phyloP scores from a whole-genome alignment of 768 basidiomycete species.

The Suillus paluster region DNA sequence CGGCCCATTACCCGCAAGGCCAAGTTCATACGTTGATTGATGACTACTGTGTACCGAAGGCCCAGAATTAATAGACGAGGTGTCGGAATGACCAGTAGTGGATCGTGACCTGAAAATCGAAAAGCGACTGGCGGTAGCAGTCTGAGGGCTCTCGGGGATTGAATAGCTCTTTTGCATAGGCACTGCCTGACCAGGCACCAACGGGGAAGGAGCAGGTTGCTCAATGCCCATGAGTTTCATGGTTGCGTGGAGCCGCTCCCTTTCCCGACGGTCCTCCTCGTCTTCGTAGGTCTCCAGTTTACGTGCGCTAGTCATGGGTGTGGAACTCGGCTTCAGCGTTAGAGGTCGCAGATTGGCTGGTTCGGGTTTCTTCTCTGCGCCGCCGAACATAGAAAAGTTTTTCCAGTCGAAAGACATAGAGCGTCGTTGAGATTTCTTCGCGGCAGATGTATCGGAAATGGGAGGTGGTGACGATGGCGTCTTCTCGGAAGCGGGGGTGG shows the following conservation, averaged over 20 bases:
- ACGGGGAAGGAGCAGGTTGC: slow-evolving; percentile 54
- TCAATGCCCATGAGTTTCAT: slow-evolving; percentile 95
- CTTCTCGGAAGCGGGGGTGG: slow-evolving; percentile 32
- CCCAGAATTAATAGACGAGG: slow-evolving; percentile 52
- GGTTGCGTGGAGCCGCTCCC: slow-evolving; percentile 86
- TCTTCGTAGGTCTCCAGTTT: slow-evolving; percentile 90
- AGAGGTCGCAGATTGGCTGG: slow-evolving; percentile 64
- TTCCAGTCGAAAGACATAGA: slow-evolving; percentile 89
- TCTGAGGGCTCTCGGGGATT: slow-evolving; percentile 36
- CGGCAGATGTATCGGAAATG: slow-evolving; percentile 28
- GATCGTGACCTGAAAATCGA: slow-evolving; percentile 71
- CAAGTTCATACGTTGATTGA: slow-evolving; percentile 34
- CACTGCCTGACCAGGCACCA: slow-evolving; percentile 27
- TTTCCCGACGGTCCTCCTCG: slow-evolving; percentile 86
- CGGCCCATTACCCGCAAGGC: slow-evolving; percentile 28
- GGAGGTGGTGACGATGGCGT: slow-evolving; percentile 24
- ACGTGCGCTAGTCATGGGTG: slow-evolving; percentile 59
- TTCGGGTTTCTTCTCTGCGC: slow-evolving; percentile 67
- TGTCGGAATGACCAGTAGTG: slow-evolving; percentile 46
- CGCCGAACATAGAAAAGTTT: slow-evolving; percentile 68
- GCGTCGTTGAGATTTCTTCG: slow-evolving; percentile 59
- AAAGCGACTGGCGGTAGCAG: slow-evolving; percentile 52
- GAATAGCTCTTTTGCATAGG: slow-evolving; percentile 46
- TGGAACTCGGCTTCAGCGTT: slow-evolving; percentile 69
- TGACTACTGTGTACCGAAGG: slow-evolving; percentile 40